These are phyloP conservation scores for Fistulinella prunicolor DNA, from an alignment of 768 basidiomycete genomes.

Conservation along the genomic window DNA sequence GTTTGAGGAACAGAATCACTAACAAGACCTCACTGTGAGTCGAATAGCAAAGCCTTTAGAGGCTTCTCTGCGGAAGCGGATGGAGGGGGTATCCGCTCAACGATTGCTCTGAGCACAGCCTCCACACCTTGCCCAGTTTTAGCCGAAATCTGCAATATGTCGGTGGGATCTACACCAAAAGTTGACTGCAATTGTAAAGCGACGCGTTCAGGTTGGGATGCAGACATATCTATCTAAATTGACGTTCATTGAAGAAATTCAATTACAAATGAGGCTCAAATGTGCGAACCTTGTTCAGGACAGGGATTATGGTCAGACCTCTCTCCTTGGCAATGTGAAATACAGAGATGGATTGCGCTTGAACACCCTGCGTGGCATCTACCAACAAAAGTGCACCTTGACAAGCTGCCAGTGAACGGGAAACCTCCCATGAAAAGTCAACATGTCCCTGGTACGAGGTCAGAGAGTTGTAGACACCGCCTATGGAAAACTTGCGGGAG, in stretches of 20 bases:
- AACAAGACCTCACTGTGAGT: slow-evolving; percentile 69
- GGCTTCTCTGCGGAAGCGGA: slow-evolving; percentile 47
- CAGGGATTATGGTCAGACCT: slow-evolving; percentile 80
- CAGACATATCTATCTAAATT: slow-evolving; percentile 84
- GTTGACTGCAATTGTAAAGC: slow-evolving; percentile 78
- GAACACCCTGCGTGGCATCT: slow-evolving; percentile 96
- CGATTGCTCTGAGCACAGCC: slow-evolving; percentile 71
- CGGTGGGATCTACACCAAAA: slow-evolving; percentile 72
- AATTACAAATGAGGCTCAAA: background rate
- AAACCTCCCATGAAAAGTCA: slow-evolving; percentile 97
- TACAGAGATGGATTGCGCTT: slow-evolving; percentile 96
- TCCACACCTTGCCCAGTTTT: slow-evolving; percentile 89
- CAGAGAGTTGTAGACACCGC: background rate
- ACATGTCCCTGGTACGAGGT: slow-evolving; percentile 75
- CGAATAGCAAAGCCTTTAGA: slow-evolving; percentile 87
- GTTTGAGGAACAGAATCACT: background rate
- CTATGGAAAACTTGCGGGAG: slow-evolving; percentile 56
- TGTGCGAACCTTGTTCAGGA: slow-evolving; percentile 81
- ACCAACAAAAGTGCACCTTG: slow-evolving; percentile 88
- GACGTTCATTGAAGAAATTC: background rate
- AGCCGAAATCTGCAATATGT: slow-evolving; percentile 82
- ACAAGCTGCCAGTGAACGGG: slow-evolving; percentile 87
- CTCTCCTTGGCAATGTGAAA: slow-evolving; percentile 85
- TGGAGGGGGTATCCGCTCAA: slow-evolving; percentile 85
- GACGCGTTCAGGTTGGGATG: slow-evolving; percentile 79